Conservation (phyloP, 2,329 filamentous ascomycete genomes). For the Colletotrichum karsti region DNA sequence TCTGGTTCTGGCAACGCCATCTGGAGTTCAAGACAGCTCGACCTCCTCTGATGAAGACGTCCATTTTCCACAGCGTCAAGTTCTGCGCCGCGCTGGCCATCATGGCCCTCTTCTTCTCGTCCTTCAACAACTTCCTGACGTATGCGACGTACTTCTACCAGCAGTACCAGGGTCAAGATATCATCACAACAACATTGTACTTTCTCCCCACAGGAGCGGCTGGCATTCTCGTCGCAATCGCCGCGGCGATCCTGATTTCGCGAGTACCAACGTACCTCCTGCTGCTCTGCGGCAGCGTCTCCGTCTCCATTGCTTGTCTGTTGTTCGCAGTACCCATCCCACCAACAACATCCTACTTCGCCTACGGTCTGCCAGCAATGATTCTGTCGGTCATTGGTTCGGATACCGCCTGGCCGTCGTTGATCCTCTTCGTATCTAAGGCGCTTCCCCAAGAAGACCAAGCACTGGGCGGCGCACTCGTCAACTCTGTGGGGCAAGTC, state of each 20-base stretch:
- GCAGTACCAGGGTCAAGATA: constrained; percentile 67
- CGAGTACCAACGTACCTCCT: constrained; percentile 67
- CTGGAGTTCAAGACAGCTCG: constrained; percentile 60
- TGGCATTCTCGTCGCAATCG: constrained; percentile 64
- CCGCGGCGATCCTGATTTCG: constrained; percentile 64
- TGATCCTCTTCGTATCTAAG: constrained; percentile 73
- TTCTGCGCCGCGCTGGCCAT: constrained; percentile 72
- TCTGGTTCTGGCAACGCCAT: constrained; percentile 69
- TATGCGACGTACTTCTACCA: constrained; percentile 78
- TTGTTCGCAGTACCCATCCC: constrained; percentile 73
- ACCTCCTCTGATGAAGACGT: constrained; percentile 72
- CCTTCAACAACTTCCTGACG: constrained; percentile 74
- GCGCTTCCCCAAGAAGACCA: constrained; percentile 71
- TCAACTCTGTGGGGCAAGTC: constrained; percentile 73
- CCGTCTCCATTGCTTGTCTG: constrained; percentile 62
- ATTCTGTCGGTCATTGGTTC: constrained; percentile 71
- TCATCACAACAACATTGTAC: constrained; percentile 73
- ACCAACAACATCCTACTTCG: constrained; percentile 69
- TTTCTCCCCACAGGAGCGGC: constrained; percentile 73
- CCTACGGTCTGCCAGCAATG: constrained; percentile 74
- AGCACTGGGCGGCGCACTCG: constrained; percentile 72
- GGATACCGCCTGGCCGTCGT: constrained; percentile 71
- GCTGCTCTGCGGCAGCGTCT: constrained; percentile 64
- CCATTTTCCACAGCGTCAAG: constrained; percentile 65
- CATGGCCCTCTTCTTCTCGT: constrained; percentile 72